phyloP scores from a whole-genome alignment of 805 yeast species.

The Sugiyamaella marilandica region DNA sequence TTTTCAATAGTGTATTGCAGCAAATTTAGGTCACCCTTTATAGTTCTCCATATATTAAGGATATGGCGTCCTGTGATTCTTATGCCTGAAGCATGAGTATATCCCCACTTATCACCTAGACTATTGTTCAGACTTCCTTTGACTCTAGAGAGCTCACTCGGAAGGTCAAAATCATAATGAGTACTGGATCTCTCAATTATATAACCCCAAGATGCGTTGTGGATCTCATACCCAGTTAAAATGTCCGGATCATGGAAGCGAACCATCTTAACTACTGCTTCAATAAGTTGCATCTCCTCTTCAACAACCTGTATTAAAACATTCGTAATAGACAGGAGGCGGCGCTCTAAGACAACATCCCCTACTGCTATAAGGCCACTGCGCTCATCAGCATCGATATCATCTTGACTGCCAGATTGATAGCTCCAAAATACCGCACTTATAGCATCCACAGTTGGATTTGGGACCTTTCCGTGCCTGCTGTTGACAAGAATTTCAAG shows the following conservation, averaged over 20 bases:
- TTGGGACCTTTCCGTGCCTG: conserved; percentile 48
- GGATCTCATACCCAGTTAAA: conserved; percentile 78
- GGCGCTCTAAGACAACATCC: conserved; percentile 19
- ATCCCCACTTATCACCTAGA: conserved; percentile 64
- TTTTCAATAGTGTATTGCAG: conserved; percentile 73
- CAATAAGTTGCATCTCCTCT: conserved; percentile 57
- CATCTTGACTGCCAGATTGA: conserved; percentile 39
- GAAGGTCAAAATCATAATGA: conserved; percentile 47
- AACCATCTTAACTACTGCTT: conserved; percentile 50
- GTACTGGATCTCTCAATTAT: conserved; percentile 51
- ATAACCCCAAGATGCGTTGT: conserved; percentile 85
- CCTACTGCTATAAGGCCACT: conserved; percentile 25
- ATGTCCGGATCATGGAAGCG: conserved; percentile 79
- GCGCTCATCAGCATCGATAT: conserved; percentile 15
- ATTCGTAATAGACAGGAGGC: conserved; percentile 1
- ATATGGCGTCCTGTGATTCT: conserved; percentile 75
- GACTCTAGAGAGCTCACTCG: conserved; percentile 60
- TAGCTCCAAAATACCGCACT: conserved; percentile 59
- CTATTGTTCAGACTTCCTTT: conserved; percentile 31
- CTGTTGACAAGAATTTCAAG: conserved; percentile 67
- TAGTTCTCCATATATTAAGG: conserved; percentile 76
- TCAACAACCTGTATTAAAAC: conserved; percentile 39
- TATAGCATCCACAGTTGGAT: conserved; percentile 60
- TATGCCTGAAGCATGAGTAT: conserved; percentile 67
- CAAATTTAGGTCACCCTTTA: conserved; percentile 55